Evolutionary conservation across 2,329 filamentous ascomycete species (phyloP), one percentile per base, ranked within the genome.

Genomic region (Pseudopithomyces maydicus): DNA sequence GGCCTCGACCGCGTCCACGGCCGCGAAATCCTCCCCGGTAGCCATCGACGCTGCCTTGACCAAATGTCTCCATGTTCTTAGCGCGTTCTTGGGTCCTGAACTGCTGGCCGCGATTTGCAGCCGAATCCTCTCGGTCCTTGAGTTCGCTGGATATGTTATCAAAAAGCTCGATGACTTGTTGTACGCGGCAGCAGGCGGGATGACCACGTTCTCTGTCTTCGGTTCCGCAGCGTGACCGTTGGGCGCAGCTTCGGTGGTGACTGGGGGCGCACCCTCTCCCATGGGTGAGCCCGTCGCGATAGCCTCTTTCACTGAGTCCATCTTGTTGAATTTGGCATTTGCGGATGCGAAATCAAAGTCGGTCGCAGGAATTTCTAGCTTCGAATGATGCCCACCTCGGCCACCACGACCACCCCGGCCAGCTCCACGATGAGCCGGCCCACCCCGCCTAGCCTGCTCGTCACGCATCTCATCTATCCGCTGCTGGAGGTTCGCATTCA

Each of bases 41-140:
- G 15, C 87, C 89, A 67, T 99, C 95, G 20, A 99, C 93, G 66
- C 92, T 97, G 52, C 93, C 93, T 75, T 98, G 93, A 8, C 95
- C 95, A 66, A 99, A 99, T 0, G 95, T 99, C 79, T 99, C 95
- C 72, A 99, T 90, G 74, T 98, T 98, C 80, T 92, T 92, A 75
- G 89, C 92, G 74, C 96, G 91, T 75, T 98, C 95, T 75, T 98
- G 92, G 38, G 88, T 89, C 52, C 95, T 88, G 87, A 95, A 96
- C 74, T 96, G 92, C 46, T 90, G 87, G 32, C 92, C 92, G 61
- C 86, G 84, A 4, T 84, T 84, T 41, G 81, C 73, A 32, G 77
- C 82, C 38, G 88, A 88, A 59, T 94, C 91, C 50, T 91, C 88
- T 42, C 95, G 87, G 64, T 99, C 95, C 76, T 90, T 96, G 60